A percentile compares a stretch with the other conserved stretches of the same genome.
These are phyloP conservation scores for Dipteronia dyeriana DNA, from an alignment of 345 rosid species.

Conservation along the genomic window DNA sequence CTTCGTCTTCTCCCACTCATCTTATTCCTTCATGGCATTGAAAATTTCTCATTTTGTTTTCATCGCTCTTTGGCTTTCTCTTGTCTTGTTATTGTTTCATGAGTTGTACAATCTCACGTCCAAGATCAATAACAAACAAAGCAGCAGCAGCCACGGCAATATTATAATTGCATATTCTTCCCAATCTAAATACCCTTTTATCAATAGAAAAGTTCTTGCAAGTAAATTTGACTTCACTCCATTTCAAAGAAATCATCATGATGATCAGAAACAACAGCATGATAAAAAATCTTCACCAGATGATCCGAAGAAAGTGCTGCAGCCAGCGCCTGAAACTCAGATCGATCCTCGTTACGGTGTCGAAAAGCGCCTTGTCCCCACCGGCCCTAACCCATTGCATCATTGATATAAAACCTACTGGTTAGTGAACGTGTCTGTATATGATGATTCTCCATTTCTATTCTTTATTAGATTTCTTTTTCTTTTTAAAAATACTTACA, in stretches of 20 bases:
- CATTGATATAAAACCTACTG: slow-evolving; percentile 47
- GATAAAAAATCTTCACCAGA: slow-evolving; percentile 12
- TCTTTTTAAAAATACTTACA: no score
- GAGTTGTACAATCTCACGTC: slow-evolving; percentile 38
- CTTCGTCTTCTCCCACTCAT: slow-evolving; percentile 26
- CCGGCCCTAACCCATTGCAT: slow-evolving; percentile 92
- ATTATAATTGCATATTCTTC: slow-evolving; percentile 1
- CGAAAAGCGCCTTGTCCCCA: slow-evolving; percentile 88
- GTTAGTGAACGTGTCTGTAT: neutral
- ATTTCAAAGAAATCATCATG: slow-evolving; percentile 33
- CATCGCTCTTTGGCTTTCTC: slow-evolving; percentile 53
- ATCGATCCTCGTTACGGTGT: slow-evolving; percentile 83
- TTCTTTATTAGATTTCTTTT: neutral
- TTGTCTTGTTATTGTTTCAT: slow-evolving; percentile 55
- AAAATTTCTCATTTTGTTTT: slow-evolving; percentile 42
- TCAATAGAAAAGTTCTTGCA: slow-evolving; percentile 49
- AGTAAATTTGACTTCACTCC: slow-evolving; percentile 62
- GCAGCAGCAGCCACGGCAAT: slow-evolving; percentile 8
- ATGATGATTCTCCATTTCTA: neutral
- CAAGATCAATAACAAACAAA: slow-evolving; percentile 21
- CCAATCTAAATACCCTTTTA: slow-evolving; percentile 21
- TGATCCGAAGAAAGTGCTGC: slow-evolving; percentile 3
- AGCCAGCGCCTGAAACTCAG: slow-evolving; percentile 33
- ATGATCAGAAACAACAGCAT: slow-evolving; percentile 12
- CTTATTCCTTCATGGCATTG: slow-evolving; percentile 46